Evolutionary conservation across 768 basidiomycete species (phyloP).

Genomic region (Serendipita indica): DNA sequence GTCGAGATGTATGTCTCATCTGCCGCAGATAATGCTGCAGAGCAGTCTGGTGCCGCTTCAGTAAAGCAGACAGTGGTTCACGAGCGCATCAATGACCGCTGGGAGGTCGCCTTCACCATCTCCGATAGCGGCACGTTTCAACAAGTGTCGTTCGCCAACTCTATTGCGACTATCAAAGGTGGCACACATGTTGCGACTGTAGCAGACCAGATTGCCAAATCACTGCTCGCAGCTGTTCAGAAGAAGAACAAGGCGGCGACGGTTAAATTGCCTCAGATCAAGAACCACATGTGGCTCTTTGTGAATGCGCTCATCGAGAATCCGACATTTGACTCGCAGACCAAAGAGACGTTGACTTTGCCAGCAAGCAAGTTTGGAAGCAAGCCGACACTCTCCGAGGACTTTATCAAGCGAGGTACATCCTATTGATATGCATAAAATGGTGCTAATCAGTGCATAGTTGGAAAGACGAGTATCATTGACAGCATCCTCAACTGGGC

Average conservation of each 20-base stretch:
- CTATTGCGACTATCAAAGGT: slow-evolving; percentile 91
- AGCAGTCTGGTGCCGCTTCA: slow-evolving; percentile 60
- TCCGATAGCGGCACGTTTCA: slow-evolving; percentile 76
- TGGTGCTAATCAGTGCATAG: slow-evolving; percentile 28
- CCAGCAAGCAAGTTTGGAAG: slow-evolving; percentile 80
- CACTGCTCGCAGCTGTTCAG: slow-evolving; percentile 59
- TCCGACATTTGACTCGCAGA: slow-evolving; percentile 97
- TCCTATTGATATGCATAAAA: background rate
- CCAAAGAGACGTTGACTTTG: slow-evolving; percentile 88
- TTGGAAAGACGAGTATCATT: slow-evolving; percentile 75
- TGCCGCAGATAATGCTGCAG: slow-evolving; percentile 50
- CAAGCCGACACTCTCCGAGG: slow-evolving; percentile 70
- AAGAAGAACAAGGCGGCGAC: slow-evolving; percentile 98
- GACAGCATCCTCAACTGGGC: slow-evolving; percentile 93
- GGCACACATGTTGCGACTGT: slow-evolving; percentile 82
- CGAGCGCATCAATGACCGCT: slow-evolving; percentile 65
- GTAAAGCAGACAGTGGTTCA: slow-evolving; percentile 66
- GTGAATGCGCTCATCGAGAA: slow-evolving; percentile 94
- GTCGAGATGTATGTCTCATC: slow-evolving; percentile 85
- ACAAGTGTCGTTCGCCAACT: slow-evolving; percentile 95
- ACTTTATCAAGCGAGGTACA: slow-evolving; percentile 91
- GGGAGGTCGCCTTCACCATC: slow-evolving; percentile 91
- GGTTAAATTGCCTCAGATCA: slow-evolving; percentile 85
- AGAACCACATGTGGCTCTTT: slow-evolving; percentile 97
- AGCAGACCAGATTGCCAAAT: slow-evolving; percentile 80